Conservation (phyloP, 2,329 filamentous ascomycete species). For the Clonostachys chloroleuca region DNA sequence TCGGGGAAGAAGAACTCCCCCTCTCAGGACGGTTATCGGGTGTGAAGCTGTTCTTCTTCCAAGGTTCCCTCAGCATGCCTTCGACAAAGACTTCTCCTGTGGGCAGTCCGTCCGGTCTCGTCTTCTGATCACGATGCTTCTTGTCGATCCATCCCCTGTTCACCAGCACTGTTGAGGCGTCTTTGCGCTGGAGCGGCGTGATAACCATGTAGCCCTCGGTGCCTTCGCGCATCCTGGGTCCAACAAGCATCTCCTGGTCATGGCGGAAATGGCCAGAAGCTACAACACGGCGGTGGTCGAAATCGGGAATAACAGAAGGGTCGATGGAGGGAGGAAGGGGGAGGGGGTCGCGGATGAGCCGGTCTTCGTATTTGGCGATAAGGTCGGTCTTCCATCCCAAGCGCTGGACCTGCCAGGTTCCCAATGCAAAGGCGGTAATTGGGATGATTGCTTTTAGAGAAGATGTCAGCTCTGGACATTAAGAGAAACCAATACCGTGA, state of each 20-base stretch:
- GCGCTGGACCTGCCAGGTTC: slow-evolving; percentile 93
- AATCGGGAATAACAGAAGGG: slow-evolving; percentile 75
- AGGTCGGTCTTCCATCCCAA: slow-evolving; percentile 92
- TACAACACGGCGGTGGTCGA: slow-evolving; percentile 84
- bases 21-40: slow-evolving; percentile 81
- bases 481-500: not conserved
- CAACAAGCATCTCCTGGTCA: slow-evolving; percentile 94
- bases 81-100: slow-evolving; percentile 71
- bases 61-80: slow-evolving; percentile 81
- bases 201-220: slow-evolving; percentile 88
- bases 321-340: slow-evolving; percentile 83
- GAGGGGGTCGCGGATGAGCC: slow-evolving; percentile 77
- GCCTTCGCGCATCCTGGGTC: slow-evolving; percentile 83
- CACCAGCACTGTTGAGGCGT: slow-evolving; percentile 69
- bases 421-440: slow-evolving; percentile 82
- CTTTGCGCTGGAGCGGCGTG: slow-evolving; percentile 77
- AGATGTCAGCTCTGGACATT: slow-evolving; percentile 9
- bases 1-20: slow-evolving; percentile 93
- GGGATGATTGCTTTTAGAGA: slow-evolving; percentile 66
- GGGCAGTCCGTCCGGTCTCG: slow-evolving; percentile 63
- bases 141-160: slow-evolving; percentile 91
- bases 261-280: slow-evolving; percentile 73
- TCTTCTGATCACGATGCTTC: slow-evolving; percentile 60
- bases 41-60: slow-evolving; percentile 98
- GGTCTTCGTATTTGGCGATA: slow-evolving; percentile 87